Percentiles rank a stretch among this genome's conserved stretches.
Conservation (phyloP, 2,329 filamentous ascomycete genomes). For the Calonectria montana region DNA sequence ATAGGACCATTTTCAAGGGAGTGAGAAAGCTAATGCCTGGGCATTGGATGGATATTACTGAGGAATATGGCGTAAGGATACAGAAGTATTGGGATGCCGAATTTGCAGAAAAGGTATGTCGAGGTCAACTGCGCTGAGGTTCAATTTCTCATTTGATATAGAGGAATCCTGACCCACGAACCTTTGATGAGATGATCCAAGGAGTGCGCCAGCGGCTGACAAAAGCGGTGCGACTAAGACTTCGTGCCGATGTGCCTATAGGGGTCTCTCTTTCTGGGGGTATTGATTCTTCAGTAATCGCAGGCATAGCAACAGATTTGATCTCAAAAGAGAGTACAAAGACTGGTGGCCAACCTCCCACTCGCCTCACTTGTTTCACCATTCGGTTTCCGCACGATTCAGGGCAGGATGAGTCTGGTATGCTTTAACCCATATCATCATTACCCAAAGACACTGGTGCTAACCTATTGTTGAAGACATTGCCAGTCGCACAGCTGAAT, state of each 20-base stretch:
- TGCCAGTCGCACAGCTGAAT: neutral
- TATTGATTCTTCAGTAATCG: neutral
- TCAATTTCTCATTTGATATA: neutral
- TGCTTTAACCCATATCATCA: neutral
- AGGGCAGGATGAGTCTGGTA: neutral
- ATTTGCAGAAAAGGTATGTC: neutral
- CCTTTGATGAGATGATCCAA: neutral
- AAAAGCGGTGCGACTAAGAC: neutral
- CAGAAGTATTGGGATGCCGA: constrained; percentile 2
- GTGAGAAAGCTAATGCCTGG: neutral
- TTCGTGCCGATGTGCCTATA: neutral
- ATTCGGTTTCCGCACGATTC: neutral
- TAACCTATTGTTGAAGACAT: too few relatives aligned
- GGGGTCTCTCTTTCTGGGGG: neutral
- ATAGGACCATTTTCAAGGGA: neutral
- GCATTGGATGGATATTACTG: neutral
- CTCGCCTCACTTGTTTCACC: neutral
- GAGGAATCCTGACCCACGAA: neutral
- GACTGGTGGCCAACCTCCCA: neutral
- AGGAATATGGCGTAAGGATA: neutral
- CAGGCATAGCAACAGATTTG: neutral
- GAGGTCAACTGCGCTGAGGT: neutral
- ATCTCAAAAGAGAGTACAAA: neutral
- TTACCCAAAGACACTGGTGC: too few relatives aligned
- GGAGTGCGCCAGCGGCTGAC: neutral